These are phyloP conservation scores for Mucor irregularis DNA, from an alignment of 371 early-diverging fungal genomes.

Conservation along the genomic window DNA sequence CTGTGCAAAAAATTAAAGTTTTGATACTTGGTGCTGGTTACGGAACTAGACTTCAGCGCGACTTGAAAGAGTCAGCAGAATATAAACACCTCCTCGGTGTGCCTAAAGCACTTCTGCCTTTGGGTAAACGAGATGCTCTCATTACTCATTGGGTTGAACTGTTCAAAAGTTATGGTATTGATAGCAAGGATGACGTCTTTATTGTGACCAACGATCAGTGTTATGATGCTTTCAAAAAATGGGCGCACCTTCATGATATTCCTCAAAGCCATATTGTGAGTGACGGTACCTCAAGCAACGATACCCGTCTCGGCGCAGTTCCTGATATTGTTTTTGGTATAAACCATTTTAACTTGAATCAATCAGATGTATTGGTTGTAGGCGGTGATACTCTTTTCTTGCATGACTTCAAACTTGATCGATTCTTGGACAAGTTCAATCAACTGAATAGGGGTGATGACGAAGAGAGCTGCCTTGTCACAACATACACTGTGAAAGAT, in stretches of 20 bases:
- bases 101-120: slow-evolving; percentile 54
- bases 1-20: slow-evolving; percentile 18
- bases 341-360: slow-evolving; percentile 25
- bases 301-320: slow-evolving; percentile 59
- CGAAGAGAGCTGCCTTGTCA: slow-evolving; percentile 40
- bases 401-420: slow-evolving; percentile 47
- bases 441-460: too few relatives aligned
- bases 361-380: slow-evolving; percentile 49
- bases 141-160: slow-evolving; percentile 55
- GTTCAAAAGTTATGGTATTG: slow-evolving; percentile 27
- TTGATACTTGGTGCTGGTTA: slow-evolving; percentile 60
- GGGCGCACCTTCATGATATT: slow-evolving; percentile 47
- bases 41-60: slow-evolving; percentile 58
- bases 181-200: slow-evolving; percentile 25
- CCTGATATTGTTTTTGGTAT: slow-evolving; percentile 58
- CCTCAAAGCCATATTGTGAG: slow-evolving; percentile 48
- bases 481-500: slow-evolving; percentile 47
- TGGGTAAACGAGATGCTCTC: slow-evolving; percentile 49
- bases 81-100: slow-evolving; percentile 45
- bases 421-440: slow-evolving; percentile 16
- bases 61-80: slow-evolving; percentile 27
- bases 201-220: slow-evolving; percentile 49
- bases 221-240: slow-evolving; percentile 44
- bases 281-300: slow-evolving; percentile 56
- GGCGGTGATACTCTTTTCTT: slow-evolving; percentile 65